Evolutionary conservation across 164 flowering plant species (phyloP).

Genomic region (Macadamia integrifolia): DNA sequence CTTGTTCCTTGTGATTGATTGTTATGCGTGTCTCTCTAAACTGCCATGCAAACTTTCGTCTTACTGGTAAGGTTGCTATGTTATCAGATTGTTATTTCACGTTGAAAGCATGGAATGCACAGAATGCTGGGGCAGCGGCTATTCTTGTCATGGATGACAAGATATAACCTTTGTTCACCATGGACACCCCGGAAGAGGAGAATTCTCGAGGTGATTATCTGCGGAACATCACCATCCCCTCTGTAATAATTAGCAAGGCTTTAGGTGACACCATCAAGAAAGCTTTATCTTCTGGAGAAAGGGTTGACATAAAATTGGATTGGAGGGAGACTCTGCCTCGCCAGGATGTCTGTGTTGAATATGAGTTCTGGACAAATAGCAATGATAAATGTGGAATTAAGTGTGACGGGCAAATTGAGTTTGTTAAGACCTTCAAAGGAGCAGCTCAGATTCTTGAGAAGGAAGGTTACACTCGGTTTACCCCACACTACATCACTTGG

Average conservation of each 20-base stretch:
- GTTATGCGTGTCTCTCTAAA: no score
- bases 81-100: constrained; percentile 62
- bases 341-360: constrained; percentile 80
- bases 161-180: constrained; percentile 60
- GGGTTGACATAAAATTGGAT: constrained; percentile 59
- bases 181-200: constrained; percentile 72
- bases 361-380: constrained; percentile 76
- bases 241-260: constrained; percentile 55
- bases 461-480: constrained; percentile 66
- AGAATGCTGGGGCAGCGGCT: constrained; percentile 73
- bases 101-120: constrained; percentile 76
- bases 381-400: constrained; percentile 73
- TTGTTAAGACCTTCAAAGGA: constrained; percentile 66
- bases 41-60: no score
- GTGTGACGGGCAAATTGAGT: constrained; percentile 62
- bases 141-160: constrained; percentile 61
- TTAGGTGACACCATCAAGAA: constrained; percentile 57
- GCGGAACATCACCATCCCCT: constrained; percentile 57
- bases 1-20: neutral
- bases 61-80: no score
- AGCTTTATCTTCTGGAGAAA: constrained; percentile 38
- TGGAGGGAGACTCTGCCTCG: constrained; percentile 81
- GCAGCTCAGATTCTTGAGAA: constrained; percentile 70
- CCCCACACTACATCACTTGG: constrained; percentile 79
- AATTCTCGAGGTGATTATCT: constrained; percentile 45